These are phyloP conservation scores for Macadamia integrifolia DNA, from an alignment of 164 flowering plant species.

Conservation along the genomic window DNA sequence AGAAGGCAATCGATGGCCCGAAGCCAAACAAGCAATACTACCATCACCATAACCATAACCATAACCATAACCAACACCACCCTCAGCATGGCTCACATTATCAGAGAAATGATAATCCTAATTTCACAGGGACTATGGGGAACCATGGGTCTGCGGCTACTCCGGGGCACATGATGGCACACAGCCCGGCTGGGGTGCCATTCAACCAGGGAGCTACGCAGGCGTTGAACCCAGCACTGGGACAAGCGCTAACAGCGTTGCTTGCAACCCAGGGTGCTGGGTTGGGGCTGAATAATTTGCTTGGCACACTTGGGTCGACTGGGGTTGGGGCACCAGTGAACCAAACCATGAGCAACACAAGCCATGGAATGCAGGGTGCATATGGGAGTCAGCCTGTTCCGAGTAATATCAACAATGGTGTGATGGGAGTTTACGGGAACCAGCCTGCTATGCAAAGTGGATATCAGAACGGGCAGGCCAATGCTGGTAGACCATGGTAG, in stretches of 20 bases:
- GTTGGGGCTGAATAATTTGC: slow-evolving; percentile 55
- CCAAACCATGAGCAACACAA: slow-evolving; percentile 30
- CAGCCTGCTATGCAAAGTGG: slow-evolving; percentile 50
- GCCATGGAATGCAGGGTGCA: slow-evolving; percentile 45
- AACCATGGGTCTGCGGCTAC: slow-evolving; percentile 7
- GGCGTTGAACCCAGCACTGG: slow-evolving; percentile 41
- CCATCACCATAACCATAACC: slow-evolving; percentile 2
- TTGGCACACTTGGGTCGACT: slow-evolving; percentile 45
- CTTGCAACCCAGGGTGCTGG: slow-evolving; percentile 77
- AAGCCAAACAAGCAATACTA: slow-evolving; percentile 38
- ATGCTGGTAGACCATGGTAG: slow-evolving; percentile 40
- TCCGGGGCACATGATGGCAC: slow-evolving; percentile 57
- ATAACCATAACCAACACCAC: slow-evolving; percentile 18
- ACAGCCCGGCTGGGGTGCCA: slow-evolving; percentile 27
- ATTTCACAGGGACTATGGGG: slow-evolving; percentile 14
- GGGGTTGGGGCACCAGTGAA: slow-evolving; percentile 32
- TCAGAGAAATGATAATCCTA: slow-evolving; percentile 20
- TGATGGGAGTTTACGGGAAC: slow-evolving; percentile 49
- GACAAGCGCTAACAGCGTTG: slow-evolving; percentile 77
- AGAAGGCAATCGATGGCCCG: slow-evolving; percentile 82
- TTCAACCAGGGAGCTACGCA: slow-evolving; percentile 29
- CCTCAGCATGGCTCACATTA: slow-evolving; percentile 20
- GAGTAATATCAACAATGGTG: slow-evolving; percentile 18
- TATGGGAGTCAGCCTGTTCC: slow-evolving; percentile 37
- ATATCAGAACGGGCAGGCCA: slow-evolving; percentile 44